These are phyloP conservation scores for Yarrowia yakushimensis DNA, from an alignment of 805 yeast genomes.

Conservation along the genomic window DNA sequence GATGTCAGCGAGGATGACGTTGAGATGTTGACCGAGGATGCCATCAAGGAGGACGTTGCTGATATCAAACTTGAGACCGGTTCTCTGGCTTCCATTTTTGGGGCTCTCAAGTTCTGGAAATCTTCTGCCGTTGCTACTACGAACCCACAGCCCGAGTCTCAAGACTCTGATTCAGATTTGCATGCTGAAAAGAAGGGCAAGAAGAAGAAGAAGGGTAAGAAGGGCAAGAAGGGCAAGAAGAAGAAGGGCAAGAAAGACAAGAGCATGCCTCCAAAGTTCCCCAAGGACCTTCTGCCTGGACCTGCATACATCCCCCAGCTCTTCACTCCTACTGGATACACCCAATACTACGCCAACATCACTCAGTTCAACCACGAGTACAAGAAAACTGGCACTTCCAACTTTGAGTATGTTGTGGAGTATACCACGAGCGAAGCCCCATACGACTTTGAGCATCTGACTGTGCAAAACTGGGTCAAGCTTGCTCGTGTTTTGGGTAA, in stretches of 20 bases:
- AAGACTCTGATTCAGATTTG: not conserved
- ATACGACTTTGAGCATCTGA: constrained; percentile 51
- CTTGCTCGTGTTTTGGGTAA: constrained; percentile 39
- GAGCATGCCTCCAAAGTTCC: constrained; percentile 61
- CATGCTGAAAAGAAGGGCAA: not conserved
- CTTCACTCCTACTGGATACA: constrained; percentile 68
- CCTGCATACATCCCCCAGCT: constrained; percentile 73
- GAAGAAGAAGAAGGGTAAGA: constrained; percentile 6
- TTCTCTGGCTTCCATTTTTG: not conserved
- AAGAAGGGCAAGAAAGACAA: constrained; percentile 45
- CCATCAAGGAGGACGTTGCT: not conserved
- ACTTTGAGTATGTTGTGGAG: constrained; percentile 60
- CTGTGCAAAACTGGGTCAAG: constrained; percentile 61
- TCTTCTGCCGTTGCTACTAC: not conserved
- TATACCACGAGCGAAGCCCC: constrained; percentile 62
- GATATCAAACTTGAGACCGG: not conserved
- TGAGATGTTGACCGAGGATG: not conserved
- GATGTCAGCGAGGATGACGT: not conserved
- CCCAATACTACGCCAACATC: constrained; percentile 72
- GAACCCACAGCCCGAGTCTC: not conserved
- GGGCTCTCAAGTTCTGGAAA: constrained; percentile 27
- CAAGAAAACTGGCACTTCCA: constrained; percentile 36
- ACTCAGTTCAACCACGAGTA: constrained; percentile 44
- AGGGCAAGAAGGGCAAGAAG: constrained; percentile 25
- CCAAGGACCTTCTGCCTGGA: constrained; percentile 53